These are phyloP conservation scores for Moniliophthora roreri DNA, from an alignment of 1,284 basidiomycete genomes.

Conservation along the genomic window DNA sequence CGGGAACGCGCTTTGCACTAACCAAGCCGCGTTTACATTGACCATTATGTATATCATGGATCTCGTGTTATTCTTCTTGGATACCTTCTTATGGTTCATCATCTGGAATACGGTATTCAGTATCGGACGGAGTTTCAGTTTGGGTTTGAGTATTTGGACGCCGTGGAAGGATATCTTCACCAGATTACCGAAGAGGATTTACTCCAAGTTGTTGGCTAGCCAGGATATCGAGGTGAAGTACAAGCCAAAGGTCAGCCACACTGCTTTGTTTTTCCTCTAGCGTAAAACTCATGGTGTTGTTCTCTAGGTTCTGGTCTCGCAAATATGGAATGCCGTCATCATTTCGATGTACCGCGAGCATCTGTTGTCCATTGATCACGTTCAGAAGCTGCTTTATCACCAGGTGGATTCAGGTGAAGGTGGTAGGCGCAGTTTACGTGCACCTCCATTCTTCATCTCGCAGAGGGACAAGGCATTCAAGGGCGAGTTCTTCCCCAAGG, in stretches of 20 bases:
- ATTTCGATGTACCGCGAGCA: constrained; percentile 99
- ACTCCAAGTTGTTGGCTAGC: constrained; percentile 89
- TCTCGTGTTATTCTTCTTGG: constrained; percentile 91
- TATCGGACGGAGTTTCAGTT: constrained; percentile 85
- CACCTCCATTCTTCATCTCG: constrained; percentile 93
- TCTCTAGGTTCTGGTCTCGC: constrained; percentile 85
- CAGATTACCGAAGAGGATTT: constrained; percentile 91
- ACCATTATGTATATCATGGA: constrained; percentile 98
- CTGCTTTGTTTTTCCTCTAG: neutral
- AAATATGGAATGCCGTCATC: constrained; percentile 98
- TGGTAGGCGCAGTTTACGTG: constrained; percentile 84
- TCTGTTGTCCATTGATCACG: constrained; percentile 92
- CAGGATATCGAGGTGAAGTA: constrained; percentile 95
- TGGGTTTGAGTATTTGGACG: constrained; percentile 95
- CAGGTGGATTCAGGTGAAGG: constrained; percentile 85
- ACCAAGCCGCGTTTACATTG: constrained; percentile 90
- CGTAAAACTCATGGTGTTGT: neutral
- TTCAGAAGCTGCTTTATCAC: constrained; percentile 92
- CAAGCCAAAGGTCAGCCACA: constrained; percentile 81
- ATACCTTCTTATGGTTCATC: constrained; percentile 97
- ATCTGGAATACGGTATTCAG: constrained; percentile 97
- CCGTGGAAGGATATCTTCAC: constrained; percentile 96
- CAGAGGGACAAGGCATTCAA: constrained; percentile 83
- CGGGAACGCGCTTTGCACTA: constrained; percentile 76
- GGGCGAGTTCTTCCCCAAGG: constrained; percentile 91